Evolutionary conservation across 2,329 filamentous ascomycete genomes (phyloP).

Genomic region (Fusarium ramigenum): DNA sequence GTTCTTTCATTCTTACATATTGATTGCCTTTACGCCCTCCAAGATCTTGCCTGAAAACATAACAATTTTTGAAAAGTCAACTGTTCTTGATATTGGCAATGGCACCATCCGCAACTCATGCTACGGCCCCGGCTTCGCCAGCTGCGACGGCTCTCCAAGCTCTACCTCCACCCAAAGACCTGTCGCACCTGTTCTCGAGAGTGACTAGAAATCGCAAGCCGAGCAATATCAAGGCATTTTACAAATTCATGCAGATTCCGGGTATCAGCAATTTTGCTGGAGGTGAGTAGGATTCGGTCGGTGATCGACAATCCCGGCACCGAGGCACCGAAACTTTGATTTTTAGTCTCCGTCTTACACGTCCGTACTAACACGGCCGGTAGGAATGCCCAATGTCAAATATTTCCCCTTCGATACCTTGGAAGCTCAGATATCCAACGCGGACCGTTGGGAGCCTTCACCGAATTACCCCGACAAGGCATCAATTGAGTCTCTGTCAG

Average conservation of each 20-base stretch:
- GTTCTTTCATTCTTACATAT: conserved; percentile 1
- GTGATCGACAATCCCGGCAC: not conserved
- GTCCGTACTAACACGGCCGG: conserved; percentile 11
- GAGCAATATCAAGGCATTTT: conserved; percentile 81
- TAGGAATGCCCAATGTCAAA: conserved; percentile 80
- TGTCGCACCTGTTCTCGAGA: conserved; percentile 81
- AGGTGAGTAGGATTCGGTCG: conserved; percentile 53
- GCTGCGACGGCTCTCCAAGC: conserved; percentile 17
- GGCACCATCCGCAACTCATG: conserved; percentile 35
- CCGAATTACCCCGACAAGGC: conserved; percentile 63
- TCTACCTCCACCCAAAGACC: conserved; percentile 67
- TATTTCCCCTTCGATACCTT: conserved; percentile 94
- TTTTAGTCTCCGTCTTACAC: not conserved
- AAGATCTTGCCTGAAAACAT: not conserved
- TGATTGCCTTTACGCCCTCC: not conserved
- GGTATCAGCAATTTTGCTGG: conserved; percentile 71
- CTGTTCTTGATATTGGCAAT: conserved; percentile 5
- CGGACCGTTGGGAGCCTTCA: conserved; percentile 79
- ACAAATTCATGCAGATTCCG: conserved; percentile 80
- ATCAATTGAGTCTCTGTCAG: not conserved
- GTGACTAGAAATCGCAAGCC: conserved; percentile 70
- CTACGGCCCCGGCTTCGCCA: not conserved
- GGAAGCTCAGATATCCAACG: conserved; percentile 78
- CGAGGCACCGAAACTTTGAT: conserved; percentile 3
- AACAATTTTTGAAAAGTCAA: not conserved